Base-by-base conservation (phyloP, 805 yeast species). In the Candida piceae region DNA sequence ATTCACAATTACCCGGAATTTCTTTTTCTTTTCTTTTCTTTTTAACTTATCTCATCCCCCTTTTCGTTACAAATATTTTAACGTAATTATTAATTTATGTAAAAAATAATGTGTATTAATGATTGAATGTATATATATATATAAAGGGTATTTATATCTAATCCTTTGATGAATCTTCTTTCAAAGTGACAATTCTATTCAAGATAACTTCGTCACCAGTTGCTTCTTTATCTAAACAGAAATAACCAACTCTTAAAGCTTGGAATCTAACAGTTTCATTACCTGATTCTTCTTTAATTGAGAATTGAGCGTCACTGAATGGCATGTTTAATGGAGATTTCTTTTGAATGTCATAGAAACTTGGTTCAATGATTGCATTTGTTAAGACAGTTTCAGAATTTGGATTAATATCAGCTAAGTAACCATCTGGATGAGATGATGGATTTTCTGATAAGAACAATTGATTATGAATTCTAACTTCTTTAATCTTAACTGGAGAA, bases 231-330 rank as follows among this genome's bases (percentile, higher is more conserved):
- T 93, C 98, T 59, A 87, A 61, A 55, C 96, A 80, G 76, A 88
- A 93, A 64, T 93, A 93, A 21, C 98, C 98, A 31, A 86, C 90
- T 66, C 98, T 79, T 63, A 93, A 75, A 21, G 96, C 98, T 69
- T 93, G 98, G 87, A 93, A 93, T 63, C 98, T 78, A 22, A 85
- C 87, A n/a, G 89, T 75, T 60, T 89, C 95, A 31, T 78, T 76
- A 4, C 77, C 73, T 23, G 71, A 71, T 42, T 73, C 71, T 59
- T 93, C 97, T 49, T 74, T 70, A 47, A 88, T 82, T 55, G 72
- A 71, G 58, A 87, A 85, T 45, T 80, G 80, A 27, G 72, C 66
- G 34, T 77, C 72, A 22, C 72, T 70, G 39, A 53, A 58, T 20
- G 80, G 71, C 50, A 77, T 65, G 47, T 78, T 78, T 78, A 90